phyloP scores from a whole-genome alignment of 345 rosid genomes.

The Eucalyptus leucophloia region DNA sequence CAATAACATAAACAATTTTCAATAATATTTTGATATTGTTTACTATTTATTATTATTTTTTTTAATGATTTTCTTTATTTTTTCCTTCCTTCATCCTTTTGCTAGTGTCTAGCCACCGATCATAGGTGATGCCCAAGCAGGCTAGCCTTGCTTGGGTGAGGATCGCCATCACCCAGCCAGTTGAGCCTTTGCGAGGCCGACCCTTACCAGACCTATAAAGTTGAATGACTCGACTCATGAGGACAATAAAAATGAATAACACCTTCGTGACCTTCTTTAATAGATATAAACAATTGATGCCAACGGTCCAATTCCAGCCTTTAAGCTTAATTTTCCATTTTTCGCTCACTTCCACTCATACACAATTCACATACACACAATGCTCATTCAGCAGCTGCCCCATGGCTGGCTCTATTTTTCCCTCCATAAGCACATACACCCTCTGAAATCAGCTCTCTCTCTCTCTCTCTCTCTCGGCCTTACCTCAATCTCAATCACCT shows the following conservation, averaged over 20 bases:
- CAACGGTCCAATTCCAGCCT: not conserved
- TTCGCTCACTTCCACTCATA: fast-evolving
- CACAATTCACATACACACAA: fast-evolving
- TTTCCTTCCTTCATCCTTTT: fast-evolving
- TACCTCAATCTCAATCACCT: not conserved
- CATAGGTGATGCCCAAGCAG: fast-evolving
- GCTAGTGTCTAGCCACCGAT: fast-evolving
- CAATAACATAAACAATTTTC: fast-evolving
- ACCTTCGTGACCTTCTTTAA: too few species aligned
- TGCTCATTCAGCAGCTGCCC: too few species aligned
- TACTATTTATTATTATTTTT: fast-evolving
- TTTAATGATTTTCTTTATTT: too few species aligned
- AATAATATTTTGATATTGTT: too few species aligned
- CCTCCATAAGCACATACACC: not conserved
- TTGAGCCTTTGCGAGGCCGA: fast-evolving
- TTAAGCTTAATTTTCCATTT: not conserved
- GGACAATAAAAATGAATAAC: too few species aligned
- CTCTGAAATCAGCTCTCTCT: not conserved
- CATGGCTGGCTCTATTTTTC: not conserved
- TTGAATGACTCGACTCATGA: too few species aligned
- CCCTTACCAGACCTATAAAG: too few species aligned
- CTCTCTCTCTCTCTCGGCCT: not conserved
- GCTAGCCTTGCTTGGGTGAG: too few species aligned
- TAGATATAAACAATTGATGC: too few species aligned
- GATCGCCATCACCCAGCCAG: too few species aligned